Evolutionary conservation across 2,329 filamentous ascomycete genomes (phyloP).

Genomic region (Fusarium xylarioides): DNA sequence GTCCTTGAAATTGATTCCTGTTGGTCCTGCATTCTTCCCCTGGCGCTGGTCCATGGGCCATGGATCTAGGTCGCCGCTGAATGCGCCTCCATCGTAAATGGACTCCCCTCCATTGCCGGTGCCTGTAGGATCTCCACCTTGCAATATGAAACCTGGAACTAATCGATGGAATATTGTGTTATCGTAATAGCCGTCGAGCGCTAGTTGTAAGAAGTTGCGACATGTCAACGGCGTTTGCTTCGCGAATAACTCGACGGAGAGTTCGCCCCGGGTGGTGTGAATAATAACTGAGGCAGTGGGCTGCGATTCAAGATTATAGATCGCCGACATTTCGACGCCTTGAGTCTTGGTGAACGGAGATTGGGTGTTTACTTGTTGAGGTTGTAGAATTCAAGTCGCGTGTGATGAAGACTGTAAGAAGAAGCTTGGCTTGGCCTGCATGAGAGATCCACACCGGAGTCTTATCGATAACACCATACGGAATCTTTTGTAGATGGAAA

Average conservation of each 20-base stretch:
- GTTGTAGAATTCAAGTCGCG: conserved; percentile 10
- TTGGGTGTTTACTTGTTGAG: background rate
- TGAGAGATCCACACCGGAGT: background rate
- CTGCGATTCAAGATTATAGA: conserved; percentile 94
- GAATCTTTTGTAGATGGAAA: background rate
- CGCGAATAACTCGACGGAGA: conserved; percentile 92
- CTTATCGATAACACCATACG: conserved; percentile 25
- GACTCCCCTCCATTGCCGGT: conserved; percentile 92
- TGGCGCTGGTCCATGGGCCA: conserved; percentile 73
- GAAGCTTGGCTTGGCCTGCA: conserved; percentile 20
- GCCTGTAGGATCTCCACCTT: conserved; percentile 93
- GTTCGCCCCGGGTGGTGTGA: conserved; percentile 87
- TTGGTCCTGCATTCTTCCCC: conserved; percentile 68
- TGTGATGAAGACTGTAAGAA: conserved; percentile 8
- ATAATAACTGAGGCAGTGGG: conserved; percentile 92
- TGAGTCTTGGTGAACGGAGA: background rate
- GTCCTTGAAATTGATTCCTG: conserved; percentile 74
- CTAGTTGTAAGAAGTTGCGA: conserved; percentile 95
- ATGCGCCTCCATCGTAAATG: conserved; percentile 87
- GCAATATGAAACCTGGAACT: conserved; percentile 89
- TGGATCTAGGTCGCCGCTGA: conserved; percentile 76
- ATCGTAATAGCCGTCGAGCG: conserved; percentile 94
- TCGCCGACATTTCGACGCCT: conserved; percentile 73
- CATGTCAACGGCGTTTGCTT: conserved; percentile 91
- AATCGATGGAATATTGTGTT: conserved; percentile 94